Conservation (phyloP, 495 filamentous ascomycete genomes). For the Penicillium herquei region DNA sequence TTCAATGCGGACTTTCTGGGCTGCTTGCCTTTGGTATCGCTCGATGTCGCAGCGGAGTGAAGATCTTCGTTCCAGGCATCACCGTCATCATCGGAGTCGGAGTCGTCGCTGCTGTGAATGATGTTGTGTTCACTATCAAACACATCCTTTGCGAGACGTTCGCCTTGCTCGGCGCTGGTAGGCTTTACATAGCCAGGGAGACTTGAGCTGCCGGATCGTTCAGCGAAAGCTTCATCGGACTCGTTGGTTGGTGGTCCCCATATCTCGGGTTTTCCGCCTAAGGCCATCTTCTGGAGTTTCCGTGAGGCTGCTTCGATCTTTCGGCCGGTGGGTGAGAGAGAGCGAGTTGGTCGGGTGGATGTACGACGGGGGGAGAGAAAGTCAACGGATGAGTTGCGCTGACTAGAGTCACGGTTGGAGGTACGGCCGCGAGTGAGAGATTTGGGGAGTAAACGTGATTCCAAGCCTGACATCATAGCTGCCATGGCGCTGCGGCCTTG, state of each 20-base stretch:
- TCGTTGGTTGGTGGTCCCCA: slow-evolving; percentile 48
- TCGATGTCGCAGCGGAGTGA: background rate
- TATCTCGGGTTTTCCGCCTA: background rate
- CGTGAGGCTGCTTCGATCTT: background rate
- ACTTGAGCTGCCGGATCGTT: slow-evolving; percentile 44
- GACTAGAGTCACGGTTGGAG: slow-evolving; percentile 45
- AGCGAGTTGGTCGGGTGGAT: slow-evolving; percentile 37
- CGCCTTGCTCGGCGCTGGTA: slow-evolving; percentile 37
- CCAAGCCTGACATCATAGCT: slow-evolving; percentile 41
- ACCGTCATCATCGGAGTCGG: slow-evolving; percentile 46
- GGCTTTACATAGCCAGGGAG: slow-evolving; percentile 50
- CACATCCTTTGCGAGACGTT: slow-evolving; percentile 73
- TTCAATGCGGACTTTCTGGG: slow-evolving; percentile 46
- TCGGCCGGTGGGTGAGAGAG: slow-evolving; percentile 55
- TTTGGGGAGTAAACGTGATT: slow-evolving; percentile 33
- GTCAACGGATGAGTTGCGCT: slow-evolving; percentile 53
- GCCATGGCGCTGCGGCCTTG: slow-evolving; percentile 34
- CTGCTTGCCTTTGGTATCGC: slow-evolving; percentile 15
- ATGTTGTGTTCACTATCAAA: slow-evolving; percentile 56
- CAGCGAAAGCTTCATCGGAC: slow-evolving; percentile 63
- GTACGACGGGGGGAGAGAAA: slow-evolving; percentile 59
- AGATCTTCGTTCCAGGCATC: slow-evolving; percentile 24
- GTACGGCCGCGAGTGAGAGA: slow-evolving; percentile 41
- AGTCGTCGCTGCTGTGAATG: slow-evolving; percentile 54
- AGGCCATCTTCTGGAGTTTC: no score